Evolutionary conservation across 768 basidiomycete genomes (phyloP).

Genomic region (Leucocoprinus leucothites): DNA sequence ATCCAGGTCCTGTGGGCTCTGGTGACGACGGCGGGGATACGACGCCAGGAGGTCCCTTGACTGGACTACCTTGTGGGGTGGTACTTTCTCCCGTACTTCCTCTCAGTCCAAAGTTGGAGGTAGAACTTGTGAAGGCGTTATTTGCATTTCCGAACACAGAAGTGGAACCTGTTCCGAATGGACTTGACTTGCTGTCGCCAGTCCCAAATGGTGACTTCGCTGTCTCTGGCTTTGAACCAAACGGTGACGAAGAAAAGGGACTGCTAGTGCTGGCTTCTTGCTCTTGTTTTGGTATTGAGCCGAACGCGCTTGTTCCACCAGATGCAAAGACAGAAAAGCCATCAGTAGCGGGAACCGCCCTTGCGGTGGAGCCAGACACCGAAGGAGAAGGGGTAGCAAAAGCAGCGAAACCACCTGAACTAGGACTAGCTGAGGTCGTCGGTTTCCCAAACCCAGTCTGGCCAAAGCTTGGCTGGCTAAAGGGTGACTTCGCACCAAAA

Average conservation of each 20-base stretch:
- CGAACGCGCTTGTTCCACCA: constrained; percentile 10
- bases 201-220: neutral
- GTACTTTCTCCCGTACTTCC: neutral
- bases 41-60: neutral
- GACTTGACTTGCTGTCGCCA: neutral
- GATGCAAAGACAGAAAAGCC: constrained; percentile 21
- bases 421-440: constrained; percentile 8
- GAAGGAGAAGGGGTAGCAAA: constrained; percentile 14
- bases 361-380: constrained; percentile 5
- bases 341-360: neutral
- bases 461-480: constrained; percentile 31
- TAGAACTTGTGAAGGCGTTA: neutral
- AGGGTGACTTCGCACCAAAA: constrained; percentile 27
- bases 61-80: neutral
- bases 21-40: constrained; percentile 10
- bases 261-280: neutral
- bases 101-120: neutral
- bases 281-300: constrained; percentile 1
- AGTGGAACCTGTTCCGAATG: neutral
- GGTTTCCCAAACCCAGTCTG: constrained; percentile 18
- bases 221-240: neutral
- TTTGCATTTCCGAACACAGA: neutral
- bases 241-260: too few relatives aligned
- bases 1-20: neutral
- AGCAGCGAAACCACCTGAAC: constrained; percentile 13